phyloP scores from a whole-genome alignment of 768 basidiomycete genomes.

The Hydnomerulius pinastri region DNA sequence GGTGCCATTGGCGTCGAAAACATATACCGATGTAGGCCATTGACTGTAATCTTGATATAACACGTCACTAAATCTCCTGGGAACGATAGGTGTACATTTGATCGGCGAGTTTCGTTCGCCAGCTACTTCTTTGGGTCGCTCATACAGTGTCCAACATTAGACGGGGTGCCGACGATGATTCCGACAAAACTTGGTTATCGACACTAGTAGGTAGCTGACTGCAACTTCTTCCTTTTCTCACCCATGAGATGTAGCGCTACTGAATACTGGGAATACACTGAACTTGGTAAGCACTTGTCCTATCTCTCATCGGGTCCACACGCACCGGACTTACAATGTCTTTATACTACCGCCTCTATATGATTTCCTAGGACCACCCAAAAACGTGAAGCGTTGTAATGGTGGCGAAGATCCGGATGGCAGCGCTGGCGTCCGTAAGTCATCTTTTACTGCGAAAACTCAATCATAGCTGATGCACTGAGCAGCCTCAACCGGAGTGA shows the following conservation, averaged over 20 bases:
- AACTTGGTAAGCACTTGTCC: slow-evolving; percentile 33
- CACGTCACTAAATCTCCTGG: neutral
- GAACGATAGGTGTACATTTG: slow-evolving; percentile 42
- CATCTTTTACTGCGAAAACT: neutral
- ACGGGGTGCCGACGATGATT: slow-evolving; percentile 55
- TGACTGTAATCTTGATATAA: neutral
- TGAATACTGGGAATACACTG: slow-evolving; percentile 52
- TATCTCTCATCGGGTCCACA: neutral
- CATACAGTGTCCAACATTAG: slow-evolving; percentile 24
- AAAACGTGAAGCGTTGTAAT: slow-evolving; percentile 42
- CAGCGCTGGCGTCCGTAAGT: slow-evolving; percentile 48
- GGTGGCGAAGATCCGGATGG: slow-evolving; percentile 50
- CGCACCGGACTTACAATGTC: slow-evolving; percentile 2
- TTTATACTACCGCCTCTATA: neutral
- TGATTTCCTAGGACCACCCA: slow-evolving; percentile 29
- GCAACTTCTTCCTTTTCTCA: slow-evolving; percentile 15
- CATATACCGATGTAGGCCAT: slow-evolving; percentile 42
- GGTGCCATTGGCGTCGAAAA: slow-evolving; percentile 35
- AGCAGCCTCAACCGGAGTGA: slow-evolving; percentile 49
- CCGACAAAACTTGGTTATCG: slow-evolving; percentile 46
- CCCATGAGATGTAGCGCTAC: slow-evolving; percentile 24
- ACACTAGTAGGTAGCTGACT: slow-evolving; percentile 38
- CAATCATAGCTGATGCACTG: neutral
- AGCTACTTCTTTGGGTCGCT: neutral
- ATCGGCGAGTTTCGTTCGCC: slow-evolving; percentile 32